Base-by-base conservation (phyloP, 345 rosid species). In the Populus euphratica region DNA sequence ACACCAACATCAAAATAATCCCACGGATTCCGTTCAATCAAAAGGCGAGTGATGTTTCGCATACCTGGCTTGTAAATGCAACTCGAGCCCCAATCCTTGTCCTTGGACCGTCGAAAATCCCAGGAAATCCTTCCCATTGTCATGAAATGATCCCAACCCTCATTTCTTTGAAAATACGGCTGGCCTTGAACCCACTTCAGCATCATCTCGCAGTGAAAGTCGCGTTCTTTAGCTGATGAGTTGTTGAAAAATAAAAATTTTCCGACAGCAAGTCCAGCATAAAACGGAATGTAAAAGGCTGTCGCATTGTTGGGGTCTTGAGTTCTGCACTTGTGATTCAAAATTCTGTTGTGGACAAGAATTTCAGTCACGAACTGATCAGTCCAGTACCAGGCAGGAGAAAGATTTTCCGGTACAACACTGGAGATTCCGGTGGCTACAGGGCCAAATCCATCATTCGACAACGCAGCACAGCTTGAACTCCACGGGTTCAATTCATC, bases 21-120 rank as follows among this genome's bases (percentile, higher is more conserved):
- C 99, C 99, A 96, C 1, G 97, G 87, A 84, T 94, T 94, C n/a
- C 98, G 90, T 85, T 96, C 99, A 5, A 96, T 94, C 14, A 96
- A 76, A 33, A 96, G 92, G 68, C 98, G 99, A 44, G 98, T 96
- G 76, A 94, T 86, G 89, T 94, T 96, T 38, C 97, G 86, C 94
- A 94, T 90, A 31, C 93, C 97, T 6, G 89, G 89, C 79, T 76
- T 67, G 89, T 94, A 85, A 72, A 96, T 82, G 75, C 97, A 96
- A 84, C 92, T 84, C 33, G 98, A 96, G 16, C 99, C 99, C 99
- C 99, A 96, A 69, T 91, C 99, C 0, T 88, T 69, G 73, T 86
- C 88, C 10, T 80, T 89, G 20, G 97, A 83, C 73, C 98, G 87
- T 2, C 99, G 89, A 76, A 96, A 96, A 85, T 96, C 99, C 99